These are phyloP conservation scores for Annulohypoxylon maeteangense DNA, from an alignment of 495 filamentous ascomycete species.

Conservation along the genomic window DNA sequence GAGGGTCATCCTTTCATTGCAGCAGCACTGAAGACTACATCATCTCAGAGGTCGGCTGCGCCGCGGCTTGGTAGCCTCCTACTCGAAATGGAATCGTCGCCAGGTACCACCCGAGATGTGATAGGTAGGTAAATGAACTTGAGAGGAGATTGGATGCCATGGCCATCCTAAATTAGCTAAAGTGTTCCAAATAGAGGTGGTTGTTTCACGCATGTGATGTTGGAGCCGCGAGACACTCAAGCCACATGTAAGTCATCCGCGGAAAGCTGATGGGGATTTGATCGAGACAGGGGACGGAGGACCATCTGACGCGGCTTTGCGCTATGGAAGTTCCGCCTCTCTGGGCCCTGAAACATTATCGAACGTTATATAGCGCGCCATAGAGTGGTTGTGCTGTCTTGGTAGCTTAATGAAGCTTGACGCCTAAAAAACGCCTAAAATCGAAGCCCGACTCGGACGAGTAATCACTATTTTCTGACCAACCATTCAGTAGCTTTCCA, in stretches of 20 bases:
- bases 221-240: conserved; percentile 42
- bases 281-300: conserved; percentile 17
- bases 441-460: conserved; percentile 5
- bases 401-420: not conserved
- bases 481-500: conserved; percentile 6
- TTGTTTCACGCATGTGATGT: conserved; percentile 48
- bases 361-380: conserved; percentile 1
- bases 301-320: conserved; percentile 39
- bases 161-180: conserved; percentile 40
- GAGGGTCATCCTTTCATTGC: conserved; percentile 42
- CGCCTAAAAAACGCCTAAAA: conserved; percentile 3
- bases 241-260: conserved; percentile 42
- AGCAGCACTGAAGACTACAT: conserved; percentile 14
- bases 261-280: conserved; percentile 16
- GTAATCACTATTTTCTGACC: not conserved
- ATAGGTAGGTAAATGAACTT: conserved; percentile 20
- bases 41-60: conserved; percentile 26
- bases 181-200: conserved; percentile 44
- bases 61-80: conserved; percentile 39
- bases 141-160: conserved; percentile 35
- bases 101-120: conserved; percentile 46
- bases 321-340: conserved; percentile 21
- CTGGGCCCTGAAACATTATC: conserved; percentile 5
- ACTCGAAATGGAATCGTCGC: conserved; percentile 44
- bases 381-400: not conserved